Conservation (phyloP, 345 rosid genomes). For the Arabidopsis arenosa region DNA sequence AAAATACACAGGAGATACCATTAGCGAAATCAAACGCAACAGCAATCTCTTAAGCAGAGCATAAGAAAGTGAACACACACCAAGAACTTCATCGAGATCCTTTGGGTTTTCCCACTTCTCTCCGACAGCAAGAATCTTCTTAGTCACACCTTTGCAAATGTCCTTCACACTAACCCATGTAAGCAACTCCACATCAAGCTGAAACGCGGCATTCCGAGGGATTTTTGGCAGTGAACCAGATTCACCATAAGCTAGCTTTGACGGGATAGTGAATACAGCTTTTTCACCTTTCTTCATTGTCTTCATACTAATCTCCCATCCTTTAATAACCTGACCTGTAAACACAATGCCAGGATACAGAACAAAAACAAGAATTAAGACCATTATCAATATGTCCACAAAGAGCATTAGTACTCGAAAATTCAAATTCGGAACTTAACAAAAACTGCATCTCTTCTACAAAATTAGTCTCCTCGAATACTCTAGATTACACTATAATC, state of each 20-base stretch:
- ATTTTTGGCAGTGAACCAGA: conserved; percentile 91
- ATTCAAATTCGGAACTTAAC: not conserved
- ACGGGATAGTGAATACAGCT: conserved; percentile 82
- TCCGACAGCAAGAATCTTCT: conserved; percentile 69
- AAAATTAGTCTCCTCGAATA: not conserved
- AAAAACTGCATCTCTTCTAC: not conserved
- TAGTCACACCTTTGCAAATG: conserved; percentile 78
- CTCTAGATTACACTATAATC: not conserved
- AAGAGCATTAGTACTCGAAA: not conserved
- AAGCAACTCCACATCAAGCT: conserved; percentile 77
- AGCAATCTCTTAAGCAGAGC: not conserved
- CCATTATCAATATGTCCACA: not conserved
- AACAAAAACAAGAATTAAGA: too few species aligned
- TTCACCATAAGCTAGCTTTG: conserved; percentile 82
- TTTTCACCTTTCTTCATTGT: conserved; percentile 98
- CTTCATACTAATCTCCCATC: conserved; percentile 97
- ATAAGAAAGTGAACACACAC: conserved; percentile 33
- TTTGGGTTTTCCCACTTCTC: conserved; percentile 86
- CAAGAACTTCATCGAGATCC: conserved; percentile 81
- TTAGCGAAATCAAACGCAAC: not conserved
- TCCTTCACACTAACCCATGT: conserved; percentile 87
- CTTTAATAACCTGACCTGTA: conserved; percentile 90
- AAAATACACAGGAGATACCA: not conserved
- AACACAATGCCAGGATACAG: not conserved
- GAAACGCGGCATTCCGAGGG: conserved; percentile 89